A percentile compares a stretch with the other conserved stretches of the same genome.
Evolutionary conservation across 1,139 yeast genomes (phyloP).

Genomic region (Arxiozyma slooffiae): DNA sequence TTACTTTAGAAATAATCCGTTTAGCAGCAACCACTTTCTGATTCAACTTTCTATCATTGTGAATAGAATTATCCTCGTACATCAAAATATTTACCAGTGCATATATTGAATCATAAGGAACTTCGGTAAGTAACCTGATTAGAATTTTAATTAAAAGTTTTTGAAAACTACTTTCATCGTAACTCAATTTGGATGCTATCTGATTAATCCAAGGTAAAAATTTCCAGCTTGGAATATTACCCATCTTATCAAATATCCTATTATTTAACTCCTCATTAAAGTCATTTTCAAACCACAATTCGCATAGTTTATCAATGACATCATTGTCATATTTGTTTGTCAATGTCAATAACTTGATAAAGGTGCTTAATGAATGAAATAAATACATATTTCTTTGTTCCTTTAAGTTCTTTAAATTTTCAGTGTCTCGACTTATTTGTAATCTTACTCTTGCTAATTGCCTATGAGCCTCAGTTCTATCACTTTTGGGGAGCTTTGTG

Average conservation of each 20-base stretch:
- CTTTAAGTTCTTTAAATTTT: slow-evolving; percentile 36
- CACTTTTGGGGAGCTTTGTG: slow-evolving; percentile 35
- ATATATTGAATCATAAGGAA: slow-evolving; percentile 74
- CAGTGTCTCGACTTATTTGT: slow-evolving; percentile 42
- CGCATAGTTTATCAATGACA: slow-evolving; percentile 67
- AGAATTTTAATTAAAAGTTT: slow-evolving; percentile 42
- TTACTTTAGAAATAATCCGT: slow-evolving; percentile 36
- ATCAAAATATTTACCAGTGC: slow-evolving; percentile 49
- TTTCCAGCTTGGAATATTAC: slow-evolving; percentile 45
- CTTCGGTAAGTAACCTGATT: slow-evolving; percentile 42
- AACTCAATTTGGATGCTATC: slow-evolving; percentile 58
- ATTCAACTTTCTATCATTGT: slow-evolving; percentile 32
- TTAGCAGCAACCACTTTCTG: slow-evolving; percentile 47
- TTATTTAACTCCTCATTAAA: slow-evolving; percentile 36
- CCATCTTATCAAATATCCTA: slow-evolving; percentile 31
- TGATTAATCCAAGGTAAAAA: slow-evolving; percentile 80
- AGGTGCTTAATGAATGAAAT: slow-evolving; percentile 49
- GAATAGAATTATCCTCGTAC: slow-evolving; percentile 33
- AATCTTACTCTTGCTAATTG: slow-evolving; percentile 41
- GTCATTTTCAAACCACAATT: slow-evolving; percentile 72
- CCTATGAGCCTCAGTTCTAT: slow-evolving; percentile 42
- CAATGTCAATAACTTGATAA: slow-evolving; percentile 43
- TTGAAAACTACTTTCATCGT: slow-evolving; percentile 47
- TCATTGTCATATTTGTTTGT: slow-evolving; percentile 43
- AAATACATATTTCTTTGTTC: slow-evolving; percentile 39